phyloP scores from a whole-genome alignment of 225 moss, liverwort and hornwort genomes.

The Anthoceros angustus region DNA sequence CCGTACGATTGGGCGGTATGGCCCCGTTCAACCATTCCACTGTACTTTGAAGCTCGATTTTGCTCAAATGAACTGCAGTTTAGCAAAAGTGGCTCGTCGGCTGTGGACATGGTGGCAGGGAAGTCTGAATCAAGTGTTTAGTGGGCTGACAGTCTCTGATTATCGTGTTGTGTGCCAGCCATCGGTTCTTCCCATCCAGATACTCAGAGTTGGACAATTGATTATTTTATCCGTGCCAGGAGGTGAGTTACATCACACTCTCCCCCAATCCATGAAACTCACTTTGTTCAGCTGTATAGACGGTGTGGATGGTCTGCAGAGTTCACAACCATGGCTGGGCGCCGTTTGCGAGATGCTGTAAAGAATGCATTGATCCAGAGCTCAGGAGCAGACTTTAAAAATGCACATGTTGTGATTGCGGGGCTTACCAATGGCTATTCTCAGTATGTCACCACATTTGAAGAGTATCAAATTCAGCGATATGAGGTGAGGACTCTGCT shows the following conservation, averaged over 20 bases:
- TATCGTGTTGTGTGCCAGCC: constrained; percentile 27
- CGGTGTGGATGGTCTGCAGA: constrained; percentile 25
- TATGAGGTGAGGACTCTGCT: constrained; percentile 44
- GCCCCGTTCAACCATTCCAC: not conserved
- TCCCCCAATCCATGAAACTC: not conserved
- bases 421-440: constrained; percentile 89
- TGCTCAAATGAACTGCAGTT: not conserved
- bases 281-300: not conserved
- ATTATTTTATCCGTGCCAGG: constrained; percentile 79
- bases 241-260: constrained; percentile 18
- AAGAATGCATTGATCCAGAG: constrained; percentile 49
- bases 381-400: constrained; percentile 42
- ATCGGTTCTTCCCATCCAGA: constrained; percentile 80
- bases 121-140: not conserved
- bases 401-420: constrained; percentile 62
- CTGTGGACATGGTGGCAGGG: too few relatives aligned
- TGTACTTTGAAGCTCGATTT: constrained; percentile 6
- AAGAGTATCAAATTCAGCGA: constrained; percentile 74
- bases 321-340: constrained; percentile 95
- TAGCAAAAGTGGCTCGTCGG: not conserved
- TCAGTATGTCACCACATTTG: constrained; percentile 77
- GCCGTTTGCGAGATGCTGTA: constrained; percentile 79
- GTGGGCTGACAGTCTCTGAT: not conserved
- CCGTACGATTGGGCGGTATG: constrained; percentile 94
- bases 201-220: constrained; percentile 73